phyloP scores from a whole-genome alignment of 148 eudicot species.

The Polygonum aviculare region DNA sequence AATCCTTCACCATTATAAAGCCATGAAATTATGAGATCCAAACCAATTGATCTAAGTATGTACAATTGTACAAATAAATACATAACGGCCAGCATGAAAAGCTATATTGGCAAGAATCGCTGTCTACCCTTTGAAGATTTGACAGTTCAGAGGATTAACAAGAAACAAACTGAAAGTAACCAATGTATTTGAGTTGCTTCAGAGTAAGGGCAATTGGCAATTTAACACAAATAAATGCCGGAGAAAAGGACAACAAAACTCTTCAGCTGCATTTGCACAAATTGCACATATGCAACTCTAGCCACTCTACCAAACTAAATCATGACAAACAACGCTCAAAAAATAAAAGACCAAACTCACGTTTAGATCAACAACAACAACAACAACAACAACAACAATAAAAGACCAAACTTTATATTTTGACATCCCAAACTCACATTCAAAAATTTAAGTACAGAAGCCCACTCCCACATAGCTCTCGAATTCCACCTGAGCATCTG shows the following conservation, averaged over 20 bases:
- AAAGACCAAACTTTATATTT: neutral
- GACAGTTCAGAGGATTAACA: neutral
- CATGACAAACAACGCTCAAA: neutral
- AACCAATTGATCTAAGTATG: neutral
- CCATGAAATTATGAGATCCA: neutral
- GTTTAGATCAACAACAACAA: too few species aligned
- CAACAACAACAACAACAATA: too few species aligned
- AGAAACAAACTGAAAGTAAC: neutral
- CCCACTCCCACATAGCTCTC: conserved; percentile 92
- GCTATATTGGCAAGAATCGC: neutral
- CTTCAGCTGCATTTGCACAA: neutral
- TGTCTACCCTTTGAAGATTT: neutral
- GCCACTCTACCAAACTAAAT: neutral
- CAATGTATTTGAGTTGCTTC: conserved; percentile 3
- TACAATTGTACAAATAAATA: neutral
- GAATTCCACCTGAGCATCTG: conserved; percentile 76
- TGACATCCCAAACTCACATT: conserved; percentile 42
- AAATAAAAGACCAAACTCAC: too few species aligned
- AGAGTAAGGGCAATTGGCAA: neutral
- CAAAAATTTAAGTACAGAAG: conserved; percentile 74
- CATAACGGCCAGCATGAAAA: neutral
- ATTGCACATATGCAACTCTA: neutral
- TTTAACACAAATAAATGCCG: neutral
- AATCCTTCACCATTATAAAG: neutral
- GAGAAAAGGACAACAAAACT: neutral